A percentile compares a stretch with the other conserved stretches of the same genome.
Conservation (phyloP, 768 basidiomycete species). For the Suillus variegatus region DNA sequence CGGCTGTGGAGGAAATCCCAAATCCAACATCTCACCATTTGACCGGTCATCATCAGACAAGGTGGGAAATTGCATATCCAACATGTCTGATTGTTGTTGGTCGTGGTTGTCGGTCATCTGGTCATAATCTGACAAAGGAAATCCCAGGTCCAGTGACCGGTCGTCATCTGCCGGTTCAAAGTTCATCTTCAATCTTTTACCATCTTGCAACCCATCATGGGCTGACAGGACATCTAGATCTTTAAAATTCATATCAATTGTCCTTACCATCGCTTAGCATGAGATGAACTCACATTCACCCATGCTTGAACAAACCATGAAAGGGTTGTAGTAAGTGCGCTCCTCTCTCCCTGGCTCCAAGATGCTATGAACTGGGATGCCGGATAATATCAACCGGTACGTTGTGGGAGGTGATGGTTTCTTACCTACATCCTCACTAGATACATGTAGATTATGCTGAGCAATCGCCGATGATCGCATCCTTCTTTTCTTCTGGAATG, state of each 20-base stretch:
- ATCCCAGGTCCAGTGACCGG: background rate
- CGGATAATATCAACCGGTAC: too few species aligned
- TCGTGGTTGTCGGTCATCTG: background rate
- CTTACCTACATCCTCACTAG: background rate
- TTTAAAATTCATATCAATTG: background rate
- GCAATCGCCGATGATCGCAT: background rate
- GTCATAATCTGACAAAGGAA: background rate
- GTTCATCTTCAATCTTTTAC: background rate
- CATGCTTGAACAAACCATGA: background rate
- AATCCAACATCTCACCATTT: background rate
- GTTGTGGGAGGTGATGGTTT: too few species aligned
- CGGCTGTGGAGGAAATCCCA: background rate
- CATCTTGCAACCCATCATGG: background rate
- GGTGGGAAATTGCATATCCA: conserved; percentile 2
- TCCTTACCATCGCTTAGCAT: background rate
- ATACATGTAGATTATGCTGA: background rate
- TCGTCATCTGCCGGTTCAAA: background rate
- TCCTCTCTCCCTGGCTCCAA: too few species aligned
- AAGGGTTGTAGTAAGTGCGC: too few species aligned
- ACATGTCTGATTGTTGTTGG: background rate
- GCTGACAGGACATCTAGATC: background rate
- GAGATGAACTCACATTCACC: background rate
- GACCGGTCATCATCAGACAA: background rate
- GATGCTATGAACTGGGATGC: too few species aligned
- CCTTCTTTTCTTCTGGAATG: too few species aligned